Percentiles rank a stretch among this genome's conserved stretches.
Conservation (phyloP, 2,329 filamentous ascomycete genomes). For the Fusarium zealandicum region DNA sequence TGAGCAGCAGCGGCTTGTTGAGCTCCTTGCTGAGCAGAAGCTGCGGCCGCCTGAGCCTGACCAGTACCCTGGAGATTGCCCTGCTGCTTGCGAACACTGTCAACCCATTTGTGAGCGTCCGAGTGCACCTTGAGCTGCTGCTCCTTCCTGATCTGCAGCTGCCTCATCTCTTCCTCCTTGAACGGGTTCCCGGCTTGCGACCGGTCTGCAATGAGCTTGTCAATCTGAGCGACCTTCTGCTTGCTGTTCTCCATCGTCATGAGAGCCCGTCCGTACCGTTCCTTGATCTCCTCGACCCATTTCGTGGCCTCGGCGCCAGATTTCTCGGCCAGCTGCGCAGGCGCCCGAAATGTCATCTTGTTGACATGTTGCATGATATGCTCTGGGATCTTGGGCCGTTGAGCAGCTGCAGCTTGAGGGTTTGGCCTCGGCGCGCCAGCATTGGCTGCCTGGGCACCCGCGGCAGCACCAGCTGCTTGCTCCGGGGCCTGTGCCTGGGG, state of each 20-base stretch:
- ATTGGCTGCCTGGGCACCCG: constrained; percentile 17
- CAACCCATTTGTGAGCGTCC: constrained; percentile 58
- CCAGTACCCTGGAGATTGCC: constrained; percentile 43
- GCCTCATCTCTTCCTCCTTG: constrained; percentile 56
- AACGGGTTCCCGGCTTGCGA: constrained; percentile 53
- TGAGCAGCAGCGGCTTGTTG: constrained; percentile 14
- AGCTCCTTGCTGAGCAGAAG: constrained; percentile 36
- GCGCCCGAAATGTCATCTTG: constrained; percentile 56
- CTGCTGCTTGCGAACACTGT: constrained; percentile 56
- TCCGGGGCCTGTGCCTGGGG: not conserved
- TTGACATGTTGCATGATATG: constrained; percentile 57
- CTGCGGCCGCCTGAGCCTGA: constrained; percentile 38
- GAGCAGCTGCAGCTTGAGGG: constrained; percentile 33
- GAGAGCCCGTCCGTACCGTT: constrained; percentile 57
- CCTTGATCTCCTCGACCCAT: constrained; percentile 58
- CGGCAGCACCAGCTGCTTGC: constrained; percentile 14
- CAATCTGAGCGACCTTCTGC: constrained; percentile 51
- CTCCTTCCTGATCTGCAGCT: constrained; percentile 54
- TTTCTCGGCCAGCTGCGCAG: constrained; percentile 52
- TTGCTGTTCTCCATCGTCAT: constrained; percentile 58
- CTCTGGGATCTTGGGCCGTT: constrained; percentile 49
- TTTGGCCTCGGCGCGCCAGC: constrained; percentile 29
- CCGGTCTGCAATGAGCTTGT: constrained; percentile 53
- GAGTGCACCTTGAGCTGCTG: constrained; percentile 53
- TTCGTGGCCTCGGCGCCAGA: constrained; percentile 53